Evolutionary conservation across 495 filamentous ascomycete genomes (phyloP), one percentile per base, ranked within the genome.

Genomic region (Neohortaea acidophila): DNA sequence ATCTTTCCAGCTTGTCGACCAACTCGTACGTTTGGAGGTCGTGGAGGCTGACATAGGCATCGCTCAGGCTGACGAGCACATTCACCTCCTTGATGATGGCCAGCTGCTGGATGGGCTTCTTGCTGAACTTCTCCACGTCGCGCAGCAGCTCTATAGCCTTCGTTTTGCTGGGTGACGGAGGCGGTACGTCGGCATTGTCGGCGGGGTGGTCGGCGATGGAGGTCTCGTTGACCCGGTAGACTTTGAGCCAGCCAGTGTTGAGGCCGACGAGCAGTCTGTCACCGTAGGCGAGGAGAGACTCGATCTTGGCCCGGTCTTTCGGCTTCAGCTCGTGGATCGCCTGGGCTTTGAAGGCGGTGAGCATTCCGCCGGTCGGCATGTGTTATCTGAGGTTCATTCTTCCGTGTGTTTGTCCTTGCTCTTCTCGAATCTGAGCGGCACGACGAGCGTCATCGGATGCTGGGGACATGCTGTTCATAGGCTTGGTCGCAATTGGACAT

Each of bases 271-370:
- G 74, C 17, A 99, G 68, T 36, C 85, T 73, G 51, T 96, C 87
- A 46, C 84, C 84, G 61, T 92, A 84, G 44, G 89, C 81, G 25
- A 94, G 69, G 40, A 96, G 77, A 4, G 81, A 82, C 59, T 96
- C 87, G 57, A 99, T 94, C 68, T 75, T 82, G 33, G 81, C 91
- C 63, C 86, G 93, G 69, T 96, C 89, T 53, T 84, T 77, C 53
- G 75, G 75, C 62, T 79, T 86, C 44, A 99, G 79, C 77, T 99
- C 89, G 67, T 94, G 78, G 52, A 96, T 81, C 45, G 91, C 81
- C 55, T 81, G 81, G 68, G 89, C 84, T 48, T 77, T 87, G 64
- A 99, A 97, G 59, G 91, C 87, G 63, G 89, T 92, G 60, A 96
- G 76, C 89, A 97, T 97, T 64, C 4, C 54, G 37, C 36, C 37